Evolutionary conservation across 108 stramenopile species (phyloP), one percentile per base, ranked within the genome.

Genomic region (Craspedostauros australis): DNA sequence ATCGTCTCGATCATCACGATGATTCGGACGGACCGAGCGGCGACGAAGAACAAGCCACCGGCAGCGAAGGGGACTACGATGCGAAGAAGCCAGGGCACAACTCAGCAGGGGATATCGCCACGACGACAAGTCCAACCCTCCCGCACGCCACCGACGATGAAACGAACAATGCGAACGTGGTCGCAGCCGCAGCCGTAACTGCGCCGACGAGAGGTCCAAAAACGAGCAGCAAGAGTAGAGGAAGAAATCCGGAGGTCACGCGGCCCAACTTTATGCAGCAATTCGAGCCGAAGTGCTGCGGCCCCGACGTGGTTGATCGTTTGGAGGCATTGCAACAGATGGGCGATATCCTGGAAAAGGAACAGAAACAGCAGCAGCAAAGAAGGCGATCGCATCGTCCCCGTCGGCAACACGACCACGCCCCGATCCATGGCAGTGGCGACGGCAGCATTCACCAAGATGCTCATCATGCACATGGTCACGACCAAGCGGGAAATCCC

Each of bases 231-330:
- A 27, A 2, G 32, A 27, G 23, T 31, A 30, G 32, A 30, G 32
- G 32, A 49, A 30, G 6, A 30, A 31, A 12, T n/a, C 29, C 27
- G 19, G 25, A 28, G 30, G 32, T n/a, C 19, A 25, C 14, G 11
- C 9, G 1, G 25, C n/a, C 14, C 26, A 16, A 29, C 4, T 46
- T 11, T 19, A 20, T 7, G 41, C 2, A 21, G 27, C n/a, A n/a
- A n/a, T n/a, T n/a, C n/a, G n/a, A 8, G 24, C 41, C 50, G 15
- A 50, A 50, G 5, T 68, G 72, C 32, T 76, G 69, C 53, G 9
- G 22, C 9, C 14, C 32, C 2, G 75, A 76, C 29, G 69, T 69
- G 16, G 69, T 62, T 9, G 19, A 49, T 2, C 66, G 71, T 14
- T 43, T 76, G 0, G 60, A 71, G 15, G 27, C 3, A 1, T 37